phyloP scores from a whole-genome alignment of 805 yeast genomes.

The Lachancea thermotolerans region DNA sequence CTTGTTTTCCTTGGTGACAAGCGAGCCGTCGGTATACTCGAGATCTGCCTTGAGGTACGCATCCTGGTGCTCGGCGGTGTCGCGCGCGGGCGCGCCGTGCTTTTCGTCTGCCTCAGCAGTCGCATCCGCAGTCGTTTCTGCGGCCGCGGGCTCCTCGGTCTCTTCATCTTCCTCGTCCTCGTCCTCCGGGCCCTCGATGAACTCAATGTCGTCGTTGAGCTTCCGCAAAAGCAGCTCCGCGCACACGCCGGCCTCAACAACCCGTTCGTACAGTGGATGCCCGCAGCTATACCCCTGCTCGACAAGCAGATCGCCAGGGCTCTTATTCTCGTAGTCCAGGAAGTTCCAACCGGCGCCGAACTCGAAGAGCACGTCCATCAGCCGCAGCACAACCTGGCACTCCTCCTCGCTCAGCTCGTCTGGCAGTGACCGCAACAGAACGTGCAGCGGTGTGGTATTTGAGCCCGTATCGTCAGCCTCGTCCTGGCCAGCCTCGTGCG shows the following conservation, averaged over 20 bases:
- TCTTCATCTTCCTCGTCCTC: slow-evolving; percentile 11
- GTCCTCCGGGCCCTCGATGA: slow-evolving; percentile 34
- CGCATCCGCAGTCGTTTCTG: slow-evolving; percentile 9
- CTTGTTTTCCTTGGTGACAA: slow-evolving; percentile 61
- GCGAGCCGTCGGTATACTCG: slow-evolving; percentile 57
- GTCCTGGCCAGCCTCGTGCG: slow-evolving; percentile 39
- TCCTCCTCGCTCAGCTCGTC: slow-evolving; percentile 33
- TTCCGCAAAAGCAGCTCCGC: slow-evolving; percentile 78
- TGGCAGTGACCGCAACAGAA: slow-evolving; percentile 50
- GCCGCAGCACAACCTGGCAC: slow-evolving; percentile 37
- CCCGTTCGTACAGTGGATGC: slow-evolving; percentile 38
- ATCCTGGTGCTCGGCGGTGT: slow-evolving; percentile 59
- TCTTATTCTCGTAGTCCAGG: slow-evolving; percentile 59
- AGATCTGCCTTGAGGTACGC: slow-evolving; percentile 61
- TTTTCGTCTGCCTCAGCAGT: slow-evolving; percentile 13
- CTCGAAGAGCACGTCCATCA: slow-evolving; percentile 64
- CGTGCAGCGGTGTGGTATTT: slow-evolving; percentile 77
- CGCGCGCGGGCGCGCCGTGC: slow-evolving; percentile 35
- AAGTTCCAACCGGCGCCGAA: slow-evolving; percentile 93
- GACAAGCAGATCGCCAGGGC: slow-evolving; percentile 78
- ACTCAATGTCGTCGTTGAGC: slow-evolving; percentile 56
- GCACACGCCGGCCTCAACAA: slow-evolving; percentile 82
- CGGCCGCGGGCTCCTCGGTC: slow-evolving; percentile 33
- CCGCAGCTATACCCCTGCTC: slow-evolving; percentile 39
- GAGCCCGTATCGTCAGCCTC: slow-evolving; percentile 33